phyloP scores from a whole-genome alignment of 129 eudicot genomes.

The Arctium minus region DNA sequence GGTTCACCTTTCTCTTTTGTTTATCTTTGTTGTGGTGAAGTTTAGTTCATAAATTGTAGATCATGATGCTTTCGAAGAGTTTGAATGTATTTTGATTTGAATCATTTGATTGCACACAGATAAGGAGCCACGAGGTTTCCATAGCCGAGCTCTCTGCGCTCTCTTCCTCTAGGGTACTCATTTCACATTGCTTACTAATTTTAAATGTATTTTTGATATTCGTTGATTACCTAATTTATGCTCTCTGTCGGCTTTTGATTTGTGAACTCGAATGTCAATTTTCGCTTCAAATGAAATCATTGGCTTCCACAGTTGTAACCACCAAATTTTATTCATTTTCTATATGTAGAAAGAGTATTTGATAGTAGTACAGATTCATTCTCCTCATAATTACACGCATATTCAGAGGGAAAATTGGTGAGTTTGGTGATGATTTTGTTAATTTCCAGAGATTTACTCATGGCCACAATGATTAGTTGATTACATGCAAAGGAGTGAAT shows the following conservation, averaged over 20 bases:
- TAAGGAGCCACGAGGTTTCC: constrained; percentile 27
- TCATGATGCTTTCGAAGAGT: not conserved
- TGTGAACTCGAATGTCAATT: not conserved
- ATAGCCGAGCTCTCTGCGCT: constrained; percentile 30
- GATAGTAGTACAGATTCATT: not conserved
- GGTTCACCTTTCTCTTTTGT: constrained; percentile 3
- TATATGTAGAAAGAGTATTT: not conserved
- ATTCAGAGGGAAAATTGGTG: not conserved
- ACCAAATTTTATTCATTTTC: not conserved
- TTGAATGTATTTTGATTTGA: constrained; percentile 2
- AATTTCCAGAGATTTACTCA: not conserved
- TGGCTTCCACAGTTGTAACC: not conserved
- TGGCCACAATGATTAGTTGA: not conserved
- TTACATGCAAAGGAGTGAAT: not conserved
- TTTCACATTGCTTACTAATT: not conserved
- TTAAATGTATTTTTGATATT: not conserved
- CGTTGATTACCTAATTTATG: not conserved
- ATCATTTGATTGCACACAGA: constrained; percentile 18
- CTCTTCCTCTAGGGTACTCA: constrained; percentile 21
- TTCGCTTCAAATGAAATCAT: not conserved
- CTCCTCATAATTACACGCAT: not conserved
- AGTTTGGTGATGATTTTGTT: not conserved
- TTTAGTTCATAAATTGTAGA: not conserved
- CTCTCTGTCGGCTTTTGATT: not conserved
- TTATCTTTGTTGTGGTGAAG: not conserved